Evolutionary conservation across 306 rosid genomes (phyloP), one percentile per base, ranked within the genome.

Genomic region (Quercus agrifolia): DNA sequence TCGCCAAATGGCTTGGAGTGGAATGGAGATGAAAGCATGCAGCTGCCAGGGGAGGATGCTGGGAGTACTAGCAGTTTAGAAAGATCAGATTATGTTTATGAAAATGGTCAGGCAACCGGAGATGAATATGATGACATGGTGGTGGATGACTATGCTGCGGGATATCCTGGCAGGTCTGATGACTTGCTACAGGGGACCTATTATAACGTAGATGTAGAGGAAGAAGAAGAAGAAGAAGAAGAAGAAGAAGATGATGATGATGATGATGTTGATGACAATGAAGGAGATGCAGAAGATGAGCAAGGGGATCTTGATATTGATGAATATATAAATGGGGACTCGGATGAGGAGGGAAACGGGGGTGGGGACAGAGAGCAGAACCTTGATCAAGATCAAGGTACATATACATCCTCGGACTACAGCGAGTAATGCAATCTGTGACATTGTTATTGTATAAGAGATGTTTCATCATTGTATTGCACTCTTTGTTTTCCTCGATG

Each of bases 331-430:
- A 75, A 80, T 66, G 88, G 80, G 55, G 86, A 83, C 67, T 83
- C 81, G 2, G 88, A 88, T 35, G 70, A 70, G 28, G 88, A 56
- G 75, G 82, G 78, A 74, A 73, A 25, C 28, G 52, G 74, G 62
- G 71, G 69, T 5, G 89, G 68, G 31, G 84, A 77, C 74, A 77
- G 56, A 44, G 87, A 78, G 72, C 83, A 77, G 15, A 75, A 63
- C 67, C 67, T 78, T 81, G 81, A 74, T 55, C 70, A 14, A 3
- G 78, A 83, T 66, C 63, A 56, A 73, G 77, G 67, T 49, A 38
- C 63, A 17, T 84, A 85, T 18, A 27, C 87, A 27, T 85, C 93
- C 70, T 90, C 86, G 30, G 88, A 79, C 23, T 87, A 71, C 56
- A 80, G 92, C 70, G 84, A 79, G 59, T 86, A 56, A 78, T 67